Percentiles rank a stretch among this genome's conserved stretches.
Evolutionary conservation across 225 moss, liverwort and hornwort genomes (phyloP).

Genomic region (Thuidium tamariscinum): DNA sequence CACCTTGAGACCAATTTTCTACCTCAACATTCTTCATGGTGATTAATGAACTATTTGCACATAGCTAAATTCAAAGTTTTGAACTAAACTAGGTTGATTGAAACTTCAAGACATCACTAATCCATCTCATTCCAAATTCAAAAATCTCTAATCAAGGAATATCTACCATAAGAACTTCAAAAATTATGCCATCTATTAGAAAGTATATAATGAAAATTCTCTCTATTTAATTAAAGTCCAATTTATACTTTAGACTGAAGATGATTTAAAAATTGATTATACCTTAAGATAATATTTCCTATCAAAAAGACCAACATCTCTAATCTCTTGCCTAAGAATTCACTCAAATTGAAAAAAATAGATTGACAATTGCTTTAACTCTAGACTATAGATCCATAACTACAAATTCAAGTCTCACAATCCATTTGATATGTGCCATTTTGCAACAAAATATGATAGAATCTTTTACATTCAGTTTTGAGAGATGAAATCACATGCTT

Average conservation of each 20-base stretch:
- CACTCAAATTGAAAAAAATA: background rate
- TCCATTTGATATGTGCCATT: background rate
- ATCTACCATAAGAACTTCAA: background rate
- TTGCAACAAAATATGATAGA: background rate
- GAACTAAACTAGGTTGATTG: background rate
- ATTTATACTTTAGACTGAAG: too few relatives aligned
- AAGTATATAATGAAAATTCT: background rate
- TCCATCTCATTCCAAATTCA: background rate
- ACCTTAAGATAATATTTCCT: too few relatives aligned
- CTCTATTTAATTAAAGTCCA: background rate
- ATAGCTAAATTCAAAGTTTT: background rate
- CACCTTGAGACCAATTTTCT: too few relatives aligned
- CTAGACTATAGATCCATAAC: rapidly evolving
- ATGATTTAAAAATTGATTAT: too few relatives aligned
- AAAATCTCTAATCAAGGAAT: background rate
- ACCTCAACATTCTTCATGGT: too few relatives aligned
- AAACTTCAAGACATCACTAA: background rate
- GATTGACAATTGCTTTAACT: background rate
- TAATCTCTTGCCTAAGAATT: background rate
- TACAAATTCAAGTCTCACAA: background rate
- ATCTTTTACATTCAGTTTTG: background rate
- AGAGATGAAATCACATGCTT: background rate
- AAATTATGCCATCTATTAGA: background rate
- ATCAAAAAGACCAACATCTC: background rate
- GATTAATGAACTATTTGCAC: too few relatives aligned